These are phyloP conservation scores for Dendrocalamus sinicus DNA, from an alignment of 176 grass and related monocot species.

Conservation along the genomic window DNA sequence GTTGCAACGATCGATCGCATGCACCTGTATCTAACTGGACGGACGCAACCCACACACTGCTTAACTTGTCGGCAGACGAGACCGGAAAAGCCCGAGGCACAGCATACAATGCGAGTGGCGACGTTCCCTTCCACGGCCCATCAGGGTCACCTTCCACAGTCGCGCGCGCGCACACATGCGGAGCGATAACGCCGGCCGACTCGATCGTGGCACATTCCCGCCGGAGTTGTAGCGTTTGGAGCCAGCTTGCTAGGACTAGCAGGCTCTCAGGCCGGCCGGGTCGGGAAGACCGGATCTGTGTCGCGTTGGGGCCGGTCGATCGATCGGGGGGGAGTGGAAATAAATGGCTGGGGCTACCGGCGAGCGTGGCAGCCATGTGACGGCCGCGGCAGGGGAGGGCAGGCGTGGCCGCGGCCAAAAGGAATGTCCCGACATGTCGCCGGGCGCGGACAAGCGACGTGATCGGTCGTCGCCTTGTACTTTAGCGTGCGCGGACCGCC, in stretches of 20 bases:
- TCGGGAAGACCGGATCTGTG: constrained; percentile 16
- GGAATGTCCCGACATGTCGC: constrained; percentile 59
- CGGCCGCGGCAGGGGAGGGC: not conserved
- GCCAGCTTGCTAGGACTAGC: not conserved
- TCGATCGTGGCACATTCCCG: not conserved
- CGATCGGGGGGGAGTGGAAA: not conserved
- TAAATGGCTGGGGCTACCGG: constrained; percentile 18
- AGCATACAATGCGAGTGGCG: not conserved
- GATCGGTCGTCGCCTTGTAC: constrained; percentile 39
- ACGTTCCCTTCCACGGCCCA: not conserved
- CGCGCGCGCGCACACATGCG: not conserved
- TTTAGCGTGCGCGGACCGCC: not conserved
- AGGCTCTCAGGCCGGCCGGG: not conserved
- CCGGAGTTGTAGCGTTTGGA: not conserved
- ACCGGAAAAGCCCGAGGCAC: not conserved
- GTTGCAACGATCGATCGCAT: not conserved
- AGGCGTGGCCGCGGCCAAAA: constrained; percentile 3
- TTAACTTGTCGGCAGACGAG: not conserved
- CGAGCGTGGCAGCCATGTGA: constrained; percentile 34
- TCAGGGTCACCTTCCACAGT: not conserved
- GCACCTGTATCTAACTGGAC: not conserved
- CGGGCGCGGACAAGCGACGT: constrained; percentile 40
- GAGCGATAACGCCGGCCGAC: not conserved
- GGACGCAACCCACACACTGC: not conserved
- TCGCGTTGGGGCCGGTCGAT: not conserved